Base-by-base conservation (phyloP, 1,284 basidiomycete genomes). In the Rhodotorula mucilaginosa region DNA sequence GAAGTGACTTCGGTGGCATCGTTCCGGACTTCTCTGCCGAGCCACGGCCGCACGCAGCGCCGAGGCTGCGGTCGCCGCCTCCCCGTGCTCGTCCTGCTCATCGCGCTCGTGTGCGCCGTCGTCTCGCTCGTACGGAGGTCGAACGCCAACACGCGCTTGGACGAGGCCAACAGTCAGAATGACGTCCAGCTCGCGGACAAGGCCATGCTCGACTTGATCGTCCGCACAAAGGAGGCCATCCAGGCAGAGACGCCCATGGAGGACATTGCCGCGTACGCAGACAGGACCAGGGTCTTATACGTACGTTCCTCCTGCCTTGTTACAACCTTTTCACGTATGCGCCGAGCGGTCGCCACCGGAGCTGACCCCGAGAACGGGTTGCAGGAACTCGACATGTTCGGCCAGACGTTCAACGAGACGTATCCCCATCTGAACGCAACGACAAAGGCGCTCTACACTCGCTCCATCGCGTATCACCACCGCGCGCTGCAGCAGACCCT, bases 221-320 rank as follows among this genome's bases (percentile, higher is more conserved):
- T 93, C 81, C 86, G 85, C 75, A 86, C 88, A 76, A 88, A 89
- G 80, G 86, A 83, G 69, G 87, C 87, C 16, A 89, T 89, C 77
- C 90, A 94, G 80, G 89, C 89, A 47, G 31, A 67, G 10, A 57
- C 65, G 12, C 46, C 58, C 12, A 59, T 73, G 3, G 64, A 68
- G 23, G 58, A 69, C 49, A 60, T 71, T 15, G 61, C 64, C 4
- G 58, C 52, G 2, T 58, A 67, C 52, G 70, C 73, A n/a, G 70
- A 72, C 59, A 47, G 64, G 34, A 54, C 65, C 12, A 63, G 58
- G 34, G 70, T 74, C 16, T 57, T 74, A 49, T 49, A 63, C 21
- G 73, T 69, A 39, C 63, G 67, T 57, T 5, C 26, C 12, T 0
- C 21, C 19, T 18, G 3, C 23, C n/a, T 12, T 1, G 26, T n/a